Evolutionary conservation across 2,329 filamentous ascomycete genomes (phyloP), one percentile per base, ranked within the genome.

Genomic region (Huntiella decipiens): DNA sequence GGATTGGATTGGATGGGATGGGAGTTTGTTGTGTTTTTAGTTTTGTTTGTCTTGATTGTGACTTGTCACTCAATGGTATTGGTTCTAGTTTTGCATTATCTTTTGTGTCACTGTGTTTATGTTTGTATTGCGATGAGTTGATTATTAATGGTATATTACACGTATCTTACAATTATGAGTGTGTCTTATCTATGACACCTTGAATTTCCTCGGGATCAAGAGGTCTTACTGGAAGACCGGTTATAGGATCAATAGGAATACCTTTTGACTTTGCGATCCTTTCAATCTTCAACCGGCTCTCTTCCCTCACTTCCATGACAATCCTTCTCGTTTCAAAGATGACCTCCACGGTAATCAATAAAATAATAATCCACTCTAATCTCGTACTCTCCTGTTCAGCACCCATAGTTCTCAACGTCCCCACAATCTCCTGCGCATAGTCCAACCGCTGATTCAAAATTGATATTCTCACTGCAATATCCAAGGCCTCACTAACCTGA

Each of bases 381-480:
- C 84, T 71, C 28, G 87, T 75, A 12, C 84, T 82, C 57, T 96
- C 86, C 59, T 84, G 85, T 66, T 96, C 87, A 57, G 82, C 92
- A 46, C 92, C 70, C 58, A 87, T 78, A 60, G 95, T 85, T 48
- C 91, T 71, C 51, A 96, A 64, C 12, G 96, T 87, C 44, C 71
- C 83, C 5, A 91, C 86, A 59, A 95, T 95, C 60, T 96, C 88
- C 56, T 91, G 83, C 1, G 88, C 91, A 59, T 98, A 96, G 57
- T 94, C 88, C 74, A 98, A 92, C 65, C 93, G 93, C 64, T 93
- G 84, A 60, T 98, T 98, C 54, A 96, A 64, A 13, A 84, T 78
- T 55, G 82, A 83, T 63, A 96, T 96, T 43, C 91, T 74, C 19
- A 91, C 83, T 32, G 83, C 82, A 17, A 96, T 87, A 60, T 96